Evolutionary conservation across 352 stramenopile genomes (phyloP).

Genomic region (Pythium folliculosum): DNA sequence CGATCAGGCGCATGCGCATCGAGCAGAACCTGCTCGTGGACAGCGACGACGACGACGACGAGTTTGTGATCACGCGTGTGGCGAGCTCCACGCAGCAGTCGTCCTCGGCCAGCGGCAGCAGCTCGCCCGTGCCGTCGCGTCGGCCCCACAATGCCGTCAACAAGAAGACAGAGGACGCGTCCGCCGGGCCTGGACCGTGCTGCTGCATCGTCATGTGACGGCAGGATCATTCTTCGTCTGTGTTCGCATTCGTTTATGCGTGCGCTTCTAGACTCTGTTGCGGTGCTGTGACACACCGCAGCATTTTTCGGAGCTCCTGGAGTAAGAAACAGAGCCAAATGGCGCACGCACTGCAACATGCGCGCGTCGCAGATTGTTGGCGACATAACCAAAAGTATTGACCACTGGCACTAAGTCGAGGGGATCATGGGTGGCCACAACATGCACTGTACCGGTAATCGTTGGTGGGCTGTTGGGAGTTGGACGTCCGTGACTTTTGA

Average conservation of each 20-base stretch:
- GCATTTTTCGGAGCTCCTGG: not conserved
- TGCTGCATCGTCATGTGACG: slow-evolving; percentile 68
- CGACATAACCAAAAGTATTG: slow-evolving; percentile 20
- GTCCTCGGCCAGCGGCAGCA: slow-evolving; percentile 10
- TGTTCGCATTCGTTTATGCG: slow-evolving; percentile 1
- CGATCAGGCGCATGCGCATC: slow-evolving; percentile 72
- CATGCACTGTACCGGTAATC: not conserved
- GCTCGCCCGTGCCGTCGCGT: slow-evolving; percentile 16
- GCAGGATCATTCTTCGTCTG: slow-evolving; percentile 4
- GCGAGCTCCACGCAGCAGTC: not conserved
- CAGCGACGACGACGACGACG: slow-evolving; percentile 21
- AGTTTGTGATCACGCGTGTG: slow-evolving; percentile 12
- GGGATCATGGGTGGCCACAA: no score
- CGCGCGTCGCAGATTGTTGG: slow-evolving; percentile 19
- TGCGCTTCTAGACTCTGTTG: not conserved
- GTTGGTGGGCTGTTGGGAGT: not conserved
- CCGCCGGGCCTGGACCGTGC: slow-evolving; percentile 28
- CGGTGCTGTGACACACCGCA: slow-evolving; percentile 4
- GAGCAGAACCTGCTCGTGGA: slow-evolving; percentile 26
- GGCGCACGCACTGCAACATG: slow-evolving; percentile 1
- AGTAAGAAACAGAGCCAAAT: not conserved
- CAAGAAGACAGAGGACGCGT: not conserved
- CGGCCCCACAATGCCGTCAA: not conserved
- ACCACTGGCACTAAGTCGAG: not conserved
- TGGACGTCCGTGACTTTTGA: slow-evolving; percentile 11